Evolutionary conservation across 2,329 filamentous ascomycete species (phyloP).

Genomic region (Ilyonectria sp.): DNA sequence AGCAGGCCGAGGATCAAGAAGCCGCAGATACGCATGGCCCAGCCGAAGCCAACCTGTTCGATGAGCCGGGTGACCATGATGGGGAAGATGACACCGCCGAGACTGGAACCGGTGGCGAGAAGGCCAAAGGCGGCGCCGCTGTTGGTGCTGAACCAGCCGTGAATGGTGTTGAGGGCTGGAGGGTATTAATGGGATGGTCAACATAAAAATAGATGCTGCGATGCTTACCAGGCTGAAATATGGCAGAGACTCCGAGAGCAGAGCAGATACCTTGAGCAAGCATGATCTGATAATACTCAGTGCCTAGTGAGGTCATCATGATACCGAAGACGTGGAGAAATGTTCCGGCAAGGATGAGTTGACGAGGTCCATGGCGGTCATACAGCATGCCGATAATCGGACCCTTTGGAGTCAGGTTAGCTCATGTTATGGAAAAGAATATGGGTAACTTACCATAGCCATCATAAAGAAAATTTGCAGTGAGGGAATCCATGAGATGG

Average conservation of each 20-base stretch:
- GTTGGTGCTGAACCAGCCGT: constrained; percentile 53
- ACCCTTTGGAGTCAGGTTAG: constrained; percentile 57
- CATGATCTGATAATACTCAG: constrained; percentile 59
- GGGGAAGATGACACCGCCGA: constrained; percentile 59
- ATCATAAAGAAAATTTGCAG: constrained; percentile 64
- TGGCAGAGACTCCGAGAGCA: constrained; percentile 53
- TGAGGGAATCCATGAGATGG: not conserved
- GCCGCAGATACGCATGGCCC: constrained; percentile 57
- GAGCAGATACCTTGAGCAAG: constrained; percentile 49
- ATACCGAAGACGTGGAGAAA: constrained; percentile 72
- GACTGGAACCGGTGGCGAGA: constrained; percentile 52
- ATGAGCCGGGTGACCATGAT: constrained; percentile 58
- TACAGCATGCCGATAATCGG: constrained; percentile 69
- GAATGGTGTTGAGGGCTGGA: too few relatives aligned
- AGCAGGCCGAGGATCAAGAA: constrained; percentile 56
- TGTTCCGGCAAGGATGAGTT: constrained; percentile 66
- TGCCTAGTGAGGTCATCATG: constrained; percentile 73
- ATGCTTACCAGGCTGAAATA: too few relatives aligned
- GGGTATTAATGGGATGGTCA: too few relatives aligned
- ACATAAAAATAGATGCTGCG: too few relatives aligned
- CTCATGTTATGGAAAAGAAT: not conserved
- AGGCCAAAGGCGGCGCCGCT: constrained; percentile 54
- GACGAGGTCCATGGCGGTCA: constrained; percentile 67
- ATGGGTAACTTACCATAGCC: constrained; percentile 51
- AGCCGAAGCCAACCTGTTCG: constrained; percentile 54